A percentile compares a stretch with the other conserved stretches of the same genome.
phyloP scores from a whole-genome alignment of 2,329 filamentous ascomycete species.

The Pseudogymnoascus sp. region DNA sequence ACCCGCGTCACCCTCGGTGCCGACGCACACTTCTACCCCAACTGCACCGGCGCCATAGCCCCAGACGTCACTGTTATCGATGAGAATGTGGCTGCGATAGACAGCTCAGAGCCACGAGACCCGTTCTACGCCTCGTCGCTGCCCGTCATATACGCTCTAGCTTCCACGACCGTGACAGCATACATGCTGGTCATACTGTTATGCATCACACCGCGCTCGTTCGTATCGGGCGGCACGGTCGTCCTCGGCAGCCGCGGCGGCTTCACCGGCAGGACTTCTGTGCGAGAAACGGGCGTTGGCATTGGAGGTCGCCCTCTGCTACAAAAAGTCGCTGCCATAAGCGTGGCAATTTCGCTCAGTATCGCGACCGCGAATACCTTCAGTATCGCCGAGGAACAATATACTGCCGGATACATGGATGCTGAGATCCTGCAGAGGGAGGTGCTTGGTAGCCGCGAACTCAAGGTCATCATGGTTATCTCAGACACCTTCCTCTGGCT shows the following conservation, averaged over 20 bases:
- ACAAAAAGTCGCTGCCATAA: constrained; percentile 71
- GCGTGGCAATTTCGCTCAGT: constrained; percentile 75
- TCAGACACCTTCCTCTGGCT: constrained; percentile 97
- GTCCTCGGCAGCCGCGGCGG: constrained; percentile 74
- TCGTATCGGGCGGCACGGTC: constrained; percentile 76
- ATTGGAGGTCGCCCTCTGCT: constrained; percentile 91
- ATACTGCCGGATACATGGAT: constrained; percentile 70
- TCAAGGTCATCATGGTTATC: constrained; percentile 84
- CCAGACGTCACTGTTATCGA: constrained; percentile 19
- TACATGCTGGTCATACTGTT: constrained; percentile 93
- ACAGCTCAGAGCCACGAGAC: constrained; percentile 54
- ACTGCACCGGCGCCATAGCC: constrained; percentile 35
- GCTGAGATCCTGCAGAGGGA: constrained; percentile 64
- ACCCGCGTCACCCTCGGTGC: constrained; percentile 39
- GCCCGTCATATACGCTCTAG: constrained; percentile 87
- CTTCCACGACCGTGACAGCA: constrained; percentile 80
- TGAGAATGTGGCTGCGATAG: constrained; percentile 12
- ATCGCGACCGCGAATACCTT: constrained; percentile 93
- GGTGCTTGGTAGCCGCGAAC: constrained; percentile 76
- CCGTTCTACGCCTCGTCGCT: constrained; percentile 93
- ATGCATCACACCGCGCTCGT: constrained; percentile 88
- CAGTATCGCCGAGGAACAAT: constrained; percentile 72
- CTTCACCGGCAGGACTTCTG: constrained; percentile 74
- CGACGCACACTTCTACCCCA: constrained; percentile 41
- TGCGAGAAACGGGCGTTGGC: constrained; percentile 60